phyloP scores from a whole-genome alignment of 768 basidiomycete species.

The Rubroboletus satanas region DNA sequence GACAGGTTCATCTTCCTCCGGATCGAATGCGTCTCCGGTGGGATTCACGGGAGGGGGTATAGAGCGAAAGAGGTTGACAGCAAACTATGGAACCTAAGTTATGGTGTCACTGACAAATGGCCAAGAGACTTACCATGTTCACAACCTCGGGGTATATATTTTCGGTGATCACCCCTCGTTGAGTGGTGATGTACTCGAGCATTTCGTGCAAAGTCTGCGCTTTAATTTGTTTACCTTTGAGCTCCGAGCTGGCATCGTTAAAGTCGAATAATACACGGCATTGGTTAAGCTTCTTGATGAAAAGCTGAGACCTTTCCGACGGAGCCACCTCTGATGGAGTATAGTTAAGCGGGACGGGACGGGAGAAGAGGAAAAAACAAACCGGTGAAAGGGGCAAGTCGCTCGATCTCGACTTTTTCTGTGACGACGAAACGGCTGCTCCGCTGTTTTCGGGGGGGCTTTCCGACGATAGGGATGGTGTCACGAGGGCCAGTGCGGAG shows the following conservation, averaged over 20 bases:
- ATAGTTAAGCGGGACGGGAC: constrained; percentile 2
- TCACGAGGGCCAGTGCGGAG: constrained; percentile 86
- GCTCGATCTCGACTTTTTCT: constrained; percentile 95
- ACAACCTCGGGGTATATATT: constrained; percentile 98
- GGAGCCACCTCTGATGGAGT: constrained; percentile 71
- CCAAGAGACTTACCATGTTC: constrained; percentile 72
- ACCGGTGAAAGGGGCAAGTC: constrained; percentile 89
- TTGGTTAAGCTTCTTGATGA: constrained; percentile 92
- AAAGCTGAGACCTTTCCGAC: constrained; percentile 83
- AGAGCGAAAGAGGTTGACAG: constrained; percentile 96
- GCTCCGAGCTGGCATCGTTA: constrained; percentile 92
- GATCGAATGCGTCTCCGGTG: constrained; percentile 96
- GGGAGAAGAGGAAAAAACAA: constrained; percentile 8
- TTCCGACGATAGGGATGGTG: constrained; percentile 93
- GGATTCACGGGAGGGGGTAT: constrained; percentile 99
- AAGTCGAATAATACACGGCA: constrained; percentile 98
- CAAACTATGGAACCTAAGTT: constrained; percentile 60
- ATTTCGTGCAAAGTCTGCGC: constrained; percentile 96
- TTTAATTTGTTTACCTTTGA: constrained; percentile 98
- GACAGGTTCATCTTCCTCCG: constrained; percentile 98
- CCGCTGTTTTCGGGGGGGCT: constrained; percentile 95
- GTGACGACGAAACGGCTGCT: constrained; percentile 95
- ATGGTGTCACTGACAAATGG: not conserved
- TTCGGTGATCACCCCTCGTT: constrained; percentile 94
- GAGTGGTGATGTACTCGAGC: constrained; percentile 98